Conservation (phyloP, 257 asterid species). For the Nicotiana sylvestris region DNA sequence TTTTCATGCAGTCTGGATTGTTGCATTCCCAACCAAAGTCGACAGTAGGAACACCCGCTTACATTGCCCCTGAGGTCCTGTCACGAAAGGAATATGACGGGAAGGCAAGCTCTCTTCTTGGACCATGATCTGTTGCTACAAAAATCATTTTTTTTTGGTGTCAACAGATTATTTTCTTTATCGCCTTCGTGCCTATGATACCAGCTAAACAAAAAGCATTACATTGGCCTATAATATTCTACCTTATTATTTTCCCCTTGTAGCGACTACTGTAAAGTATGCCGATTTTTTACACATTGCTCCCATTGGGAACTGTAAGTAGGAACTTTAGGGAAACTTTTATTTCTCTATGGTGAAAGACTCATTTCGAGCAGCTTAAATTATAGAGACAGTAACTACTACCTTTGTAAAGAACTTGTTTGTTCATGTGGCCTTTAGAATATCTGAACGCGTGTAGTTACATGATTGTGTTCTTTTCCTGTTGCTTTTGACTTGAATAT, state of each 20-base stretch:
- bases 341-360: too few relatives aligned
- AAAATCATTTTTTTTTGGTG: background rate
- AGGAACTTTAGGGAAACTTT: too few relatives aligned
- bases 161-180: background rate
- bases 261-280: background rate
- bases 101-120: slow-evolving; percentile 43
- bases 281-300: background rate
- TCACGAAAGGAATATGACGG: slow-evolving; percentile 95
- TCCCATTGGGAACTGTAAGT: too few relatives aligned
- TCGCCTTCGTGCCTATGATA: too few relatives aligned
- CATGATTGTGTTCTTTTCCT: background rate
- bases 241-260: background rate
- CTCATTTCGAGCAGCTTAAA: too few relatives aligned
- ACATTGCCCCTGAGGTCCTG: slow-evolving; percentile 94
- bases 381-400: too few relatives aligned
- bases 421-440: too few relatives aligned
- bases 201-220: background rate
- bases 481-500: slow-evolving; percentile 2
- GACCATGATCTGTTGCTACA: background rate
- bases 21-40: slow-evolving; percentile 96
- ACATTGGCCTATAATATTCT: background rate
- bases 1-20: slow-evolving; percentile 62
- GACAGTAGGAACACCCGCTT: slow-evolving; percentile 96
- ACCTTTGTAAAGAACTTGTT: too few relatives aligned
- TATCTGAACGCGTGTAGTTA: too few relatives aligned